Conservation (phyloP, 2,329 filamentous ascomycete genomes). For the Akanthomyces muscarius region DNA sequence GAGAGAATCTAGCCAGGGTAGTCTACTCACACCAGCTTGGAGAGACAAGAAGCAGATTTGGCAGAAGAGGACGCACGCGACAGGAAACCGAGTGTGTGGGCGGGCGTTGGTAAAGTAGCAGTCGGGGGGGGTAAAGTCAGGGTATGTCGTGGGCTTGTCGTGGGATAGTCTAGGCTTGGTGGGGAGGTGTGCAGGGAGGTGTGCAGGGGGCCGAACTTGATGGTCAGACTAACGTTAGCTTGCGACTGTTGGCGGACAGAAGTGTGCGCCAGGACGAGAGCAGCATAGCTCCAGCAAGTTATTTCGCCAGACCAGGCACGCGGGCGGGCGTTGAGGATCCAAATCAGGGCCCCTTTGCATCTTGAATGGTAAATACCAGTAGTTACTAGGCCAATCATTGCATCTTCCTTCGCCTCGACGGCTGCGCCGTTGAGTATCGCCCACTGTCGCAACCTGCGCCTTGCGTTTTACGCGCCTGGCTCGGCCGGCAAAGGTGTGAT, state of each 20-base stretch:
- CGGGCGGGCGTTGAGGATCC: not conserved
- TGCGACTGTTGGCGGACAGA: slow-evolving; percentile 1
- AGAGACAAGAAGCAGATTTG: slow-evolving; percentile 4
- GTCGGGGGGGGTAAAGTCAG: not conserved
- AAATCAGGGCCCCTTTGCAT: not conserved
- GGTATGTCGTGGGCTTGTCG: not conserved
- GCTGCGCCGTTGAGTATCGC: not conserved
- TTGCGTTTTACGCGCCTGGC: not conserved
- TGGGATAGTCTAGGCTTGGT: slow-evolving; percentile 9
- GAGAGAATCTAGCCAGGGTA: not conserved
- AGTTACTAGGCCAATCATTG: too few relatives aligned
- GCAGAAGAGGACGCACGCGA: slow-evolving; percentile 9
- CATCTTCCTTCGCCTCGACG: not conserved
- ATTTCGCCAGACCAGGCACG: too few relatives aligned
- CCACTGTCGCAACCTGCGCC: not conserved
- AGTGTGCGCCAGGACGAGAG: too few relatives aligned
- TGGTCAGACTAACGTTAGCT: not conserved
- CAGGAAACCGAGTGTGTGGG: slow-evolving; percentile 10
- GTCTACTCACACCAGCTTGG: not conserved
- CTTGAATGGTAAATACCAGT: not conserved
- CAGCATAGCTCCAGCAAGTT: too few relatives aligned
- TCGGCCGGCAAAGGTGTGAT: not conserved
- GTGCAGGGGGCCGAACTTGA: not conserved
- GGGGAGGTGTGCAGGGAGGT: not conserved
- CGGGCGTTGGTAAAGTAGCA: not conserved